These are phyloP conservation scores for Taiozyma sp. DNA, from an alignment of 1,139 yeast species.

Conservation along the genomic window DNA sequence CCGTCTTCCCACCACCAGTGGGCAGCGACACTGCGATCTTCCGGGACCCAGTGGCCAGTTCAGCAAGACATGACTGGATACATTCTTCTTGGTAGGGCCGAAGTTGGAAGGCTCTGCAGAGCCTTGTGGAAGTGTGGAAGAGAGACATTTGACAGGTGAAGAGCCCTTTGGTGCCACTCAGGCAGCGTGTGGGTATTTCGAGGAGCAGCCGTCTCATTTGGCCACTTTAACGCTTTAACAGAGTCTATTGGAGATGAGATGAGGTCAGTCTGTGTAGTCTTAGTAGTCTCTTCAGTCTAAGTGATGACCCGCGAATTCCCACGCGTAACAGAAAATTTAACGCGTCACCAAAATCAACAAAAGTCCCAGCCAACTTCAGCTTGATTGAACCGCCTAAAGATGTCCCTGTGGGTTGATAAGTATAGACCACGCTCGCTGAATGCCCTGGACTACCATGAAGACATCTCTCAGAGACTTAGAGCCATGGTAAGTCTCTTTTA, in stretches of 20 bases:
- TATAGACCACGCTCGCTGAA: slow-evolving; percentile 72
- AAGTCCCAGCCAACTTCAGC: background rate
- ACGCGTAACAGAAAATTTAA: background rate
- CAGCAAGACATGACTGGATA: slow-evolving; percentile 45
- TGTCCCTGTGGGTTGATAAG: slow-evolving; percentile 97
- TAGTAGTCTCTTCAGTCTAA: no score
- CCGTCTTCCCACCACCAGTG: slow-evolving; percentile 95
- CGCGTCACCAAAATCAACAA: background rate
- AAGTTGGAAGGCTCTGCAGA: slow-evolving; percentile 19
- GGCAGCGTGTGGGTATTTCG: background rate
- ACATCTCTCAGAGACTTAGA: slow-evolving; percentile 55
- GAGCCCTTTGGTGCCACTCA: background rate
- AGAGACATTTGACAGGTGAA: background rate
- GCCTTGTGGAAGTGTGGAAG: background rate
- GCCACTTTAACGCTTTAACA: background rate
- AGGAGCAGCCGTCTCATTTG: background rate
- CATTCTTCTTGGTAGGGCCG: slow-evolving; percentile 74
- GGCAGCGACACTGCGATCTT: slow-evolving; percentile 84
- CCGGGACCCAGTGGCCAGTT: slow-evolving; percentile 41
- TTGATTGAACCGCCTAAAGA: slow-evolving; percentile 22
- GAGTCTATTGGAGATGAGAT: background rate
- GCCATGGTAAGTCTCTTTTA: slow-evolving; percentile 31
- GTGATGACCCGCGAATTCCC: background rate
- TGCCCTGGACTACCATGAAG: slow-evolving; percentile 59
- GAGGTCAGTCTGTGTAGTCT: background rate